phyloP scores from a whole-genome alignment of 805 yeast species.

The Metschnikowia baotianmanensis region DNA sequence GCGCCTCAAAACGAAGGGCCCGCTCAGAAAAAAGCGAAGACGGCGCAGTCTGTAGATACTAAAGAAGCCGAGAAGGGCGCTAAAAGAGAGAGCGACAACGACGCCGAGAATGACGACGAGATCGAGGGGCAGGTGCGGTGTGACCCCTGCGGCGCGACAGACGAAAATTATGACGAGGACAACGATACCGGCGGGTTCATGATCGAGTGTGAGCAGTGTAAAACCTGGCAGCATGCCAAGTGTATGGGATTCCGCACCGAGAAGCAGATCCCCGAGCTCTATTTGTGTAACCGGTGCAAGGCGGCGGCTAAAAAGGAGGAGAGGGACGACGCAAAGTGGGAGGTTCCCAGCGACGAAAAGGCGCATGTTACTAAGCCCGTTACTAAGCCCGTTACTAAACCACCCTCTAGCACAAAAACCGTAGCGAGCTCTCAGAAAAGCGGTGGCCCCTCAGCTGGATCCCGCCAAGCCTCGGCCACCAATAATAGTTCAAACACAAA shows the following conservation, averaged over 20 bases:
- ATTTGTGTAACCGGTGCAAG: slow-evolving; percentile 56
- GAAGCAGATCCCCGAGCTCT: slow-evolving; percentile 43
- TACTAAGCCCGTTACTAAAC: too few species aligned
- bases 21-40: slow-evolving; percentile 6
- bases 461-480: too few species aligned
- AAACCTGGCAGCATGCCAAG: slow-evolving; percentile 68
- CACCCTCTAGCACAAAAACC: not conserved
- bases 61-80: not conserved
- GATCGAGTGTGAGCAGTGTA: slow-evolving; percentile 66
- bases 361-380: too few species aligned
- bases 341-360: not conserved
- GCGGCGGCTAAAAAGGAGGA: slow-evolving; percentile 20
- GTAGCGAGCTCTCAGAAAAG: not conserved
- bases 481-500: too few species aligned
- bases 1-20: slow-evolving; percentile 10
- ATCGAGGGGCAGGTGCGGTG: slow-evolving; percentile 51
- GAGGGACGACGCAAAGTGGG: not conserved
- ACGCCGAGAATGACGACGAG: not conserved
- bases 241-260: slow-evolving; percentile 53
- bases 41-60: not conserved
- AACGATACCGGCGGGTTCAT: slow-evolving; percentile 53
- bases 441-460: not conserved
- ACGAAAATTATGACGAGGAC: slow-evolving; percentile 55
- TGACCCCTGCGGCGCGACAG: slow-evolving; percentile 58
- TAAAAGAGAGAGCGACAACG: too few species aligned